phyloP scores from a whole-genome alignment of 2,329 filamentous ascomycete genomes.

The Didymella segeticola region DNA sequence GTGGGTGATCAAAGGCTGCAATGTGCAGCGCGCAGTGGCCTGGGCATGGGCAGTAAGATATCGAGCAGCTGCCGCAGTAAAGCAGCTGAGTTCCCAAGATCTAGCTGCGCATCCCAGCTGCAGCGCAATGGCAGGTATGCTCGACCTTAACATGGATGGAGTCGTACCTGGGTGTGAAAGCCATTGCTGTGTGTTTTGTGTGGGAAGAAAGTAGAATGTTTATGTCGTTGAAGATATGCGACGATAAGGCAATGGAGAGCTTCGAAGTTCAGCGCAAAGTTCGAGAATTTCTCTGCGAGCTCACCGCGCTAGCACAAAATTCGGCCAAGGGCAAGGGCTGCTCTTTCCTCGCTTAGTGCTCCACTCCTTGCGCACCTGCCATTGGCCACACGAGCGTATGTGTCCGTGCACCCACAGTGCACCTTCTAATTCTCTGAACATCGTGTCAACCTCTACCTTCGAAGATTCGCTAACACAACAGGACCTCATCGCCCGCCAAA shows the following conservation, averaged over 20 bases:
- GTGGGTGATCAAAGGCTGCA: constrained; percentile 14
- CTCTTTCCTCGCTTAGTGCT: constrained; percentile 15
- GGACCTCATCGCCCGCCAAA: constrained; percentile 47
- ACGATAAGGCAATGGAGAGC: constrained; percentile 4
- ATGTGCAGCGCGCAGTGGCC: constrained; percentile 4
- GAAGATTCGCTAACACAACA: constrained; percentile 37
- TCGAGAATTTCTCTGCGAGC: constrained; percentile 24
- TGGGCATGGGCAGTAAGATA: constrained; percentile 6
- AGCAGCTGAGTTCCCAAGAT: constrained; percentile 2
- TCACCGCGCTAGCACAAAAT: constrained; percentile 13
- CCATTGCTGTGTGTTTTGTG: constrained; percentile 31
- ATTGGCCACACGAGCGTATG: constrained; percentile 15
- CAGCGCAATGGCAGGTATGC: constrained; percentile 24
- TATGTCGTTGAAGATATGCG: constrained; percentile 1
- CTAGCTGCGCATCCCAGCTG: constrained; percentile 14
- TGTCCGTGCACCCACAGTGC: neutral
- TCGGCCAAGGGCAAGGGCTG: constrained; percentile 6
- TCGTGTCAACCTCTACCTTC: constrained; percentile 29
- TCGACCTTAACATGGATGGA: constrained; percentile 19
- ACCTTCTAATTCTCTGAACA: constrained; percentile 20
- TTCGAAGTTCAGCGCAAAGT: constrained; percentile 10
- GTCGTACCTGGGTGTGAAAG: constrained; percentile 41
- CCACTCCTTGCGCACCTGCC: constrained; percentile 29
- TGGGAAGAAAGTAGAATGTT: constrained; percentile 1
- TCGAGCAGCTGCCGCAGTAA: constrained; percentile 5